phyloP scores from a whole-genome alignment of 2,329 filamentous ascomycete species.

The Aureobasidium vineae region DNA sequence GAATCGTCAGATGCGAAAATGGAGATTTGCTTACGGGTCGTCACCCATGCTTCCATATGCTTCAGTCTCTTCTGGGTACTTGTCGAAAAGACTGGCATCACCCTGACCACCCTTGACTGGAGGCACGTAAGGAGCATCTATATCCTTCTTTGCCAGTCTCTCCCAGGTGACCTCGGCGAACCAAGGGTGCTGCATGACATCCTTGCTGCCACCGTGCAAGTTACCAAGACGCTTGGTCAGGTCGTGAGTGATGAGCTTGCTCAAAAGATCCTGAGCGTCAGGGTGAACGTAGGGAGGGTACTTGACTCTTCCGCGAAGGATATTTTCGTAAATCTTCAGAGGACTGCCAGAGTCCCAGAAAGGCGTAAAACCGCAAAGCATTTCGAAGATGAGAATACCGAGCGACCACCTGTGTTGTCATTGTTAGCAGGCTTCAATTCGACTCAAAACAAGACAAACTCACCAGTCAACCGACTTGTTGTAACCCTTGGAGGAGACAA shows the following conservation, averaged over 20 bases:
- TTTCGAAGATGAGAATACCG: slow-evolving; percentile 98
- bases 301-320: slow-evolving; percentile 91
- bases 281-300: slow-evolving; percentile 95
- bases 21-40: slow-evolving; percentile 70
- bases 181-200: slow-evolving; percentile 95
- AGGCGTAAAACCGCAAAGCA: slow-evolving; percentile 97
- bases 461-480: slow-evolving; percentile 99
- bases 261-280: slow-evolving; percentile 88
- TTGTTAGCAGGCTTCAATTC: slow-evolving; percentile 16
- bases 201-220: slow-evolving; percentile 81
- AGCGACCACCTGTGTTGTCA: slow-evolving; percentile 85
- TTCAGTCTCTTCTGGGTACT: slow-evolving; percentile 96
- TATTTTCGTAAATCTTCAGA: slow-evolving; percentile 99
- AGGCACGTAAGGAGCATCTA: slow-evolving; percentile 95
- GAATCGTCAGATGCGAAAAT: slow-evolving; percentile 5
- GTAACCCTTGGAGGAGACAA: slow-evolving; percentile 98
- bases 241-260: slow-evolving; percentile 90
- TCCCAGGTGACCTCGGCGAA: slow-evolving; percentile 99
- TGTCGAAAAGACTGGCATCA: slow-evolving; percentile 96
- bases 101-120: slow-evolving; percentile 91
- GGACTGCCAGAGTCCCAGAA: slow-evolving; percentile 98
- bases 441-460: slow-evolving; percentile 41
- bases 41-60: slow-evolving; percentile 75
- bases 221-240: slow-evolving; percentile 94
- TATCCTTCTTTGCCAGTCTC: slow-evolving; percentile 87